Percentiles rank a stretch among this genome's conserved stretches.
phyloP scores from a whole-genome alignment of 306 rosid genomes.

The Ziziphus jujuba region DNA sequence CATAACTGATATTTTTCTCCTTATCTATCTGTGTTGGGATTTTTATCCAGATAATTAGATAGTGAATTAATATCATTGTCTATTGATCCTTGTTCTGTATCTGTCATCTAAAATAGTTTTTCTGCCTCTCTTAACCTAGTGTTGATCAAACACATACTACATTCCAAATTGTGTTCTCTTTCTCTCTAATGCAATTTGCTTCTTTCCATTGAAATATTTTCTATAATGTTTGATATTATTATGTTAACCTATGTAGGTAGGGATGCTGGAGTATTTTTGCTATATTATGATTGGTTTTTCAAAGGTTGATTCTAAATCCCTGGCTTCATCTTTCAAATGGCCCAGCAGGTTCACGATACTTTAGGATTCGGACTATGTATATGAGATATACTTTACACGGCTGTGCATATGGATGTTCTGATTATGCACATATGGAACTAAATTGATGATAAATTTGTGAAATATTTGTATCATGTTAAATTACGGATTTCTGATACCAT shows the following conservation, averaged over 20 bases:
- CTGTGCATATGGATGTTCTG: too few relatives aligned
- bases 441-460: neutral
- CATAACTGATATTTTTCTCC: too few relatives aligned
- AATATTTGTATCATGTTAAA: neutral
- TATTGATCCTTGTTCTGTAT: too few relatives aligned
- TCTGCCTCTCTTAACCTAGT: too few relatives aligned
- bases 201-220: neutral
- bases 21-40: too few relatives aligned
- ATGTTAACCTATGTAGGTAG: neutral
- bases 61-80: too few relatives aligned
- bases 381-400: neutral
- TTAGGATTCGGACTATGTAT: neutral
- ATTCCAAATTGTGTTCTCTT: neutral
- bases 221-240: neutral
- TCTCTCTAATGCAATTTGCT: neutral
- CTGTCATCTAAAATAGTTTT: too few relatives aligned
- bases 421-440: too few relatives aligned
- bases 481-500: neutral
- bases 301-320: neutral
- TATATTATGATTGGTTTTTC: neutral
- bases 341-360: neutral
- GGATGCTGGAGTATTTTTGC: too few relatives aligned
- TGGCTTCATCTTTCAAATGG: constrained; percentile 7
- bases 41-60: too few relatives aligned
- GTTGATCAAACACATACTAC: too few relatives aligned